Percentiles rank a stretch among this genome's conserved stretches.
Evolutionary conservation across 2,329 filamentous ascomycete genomes (phyloP).

Genomic region (Xylaria sp.): DNA sequence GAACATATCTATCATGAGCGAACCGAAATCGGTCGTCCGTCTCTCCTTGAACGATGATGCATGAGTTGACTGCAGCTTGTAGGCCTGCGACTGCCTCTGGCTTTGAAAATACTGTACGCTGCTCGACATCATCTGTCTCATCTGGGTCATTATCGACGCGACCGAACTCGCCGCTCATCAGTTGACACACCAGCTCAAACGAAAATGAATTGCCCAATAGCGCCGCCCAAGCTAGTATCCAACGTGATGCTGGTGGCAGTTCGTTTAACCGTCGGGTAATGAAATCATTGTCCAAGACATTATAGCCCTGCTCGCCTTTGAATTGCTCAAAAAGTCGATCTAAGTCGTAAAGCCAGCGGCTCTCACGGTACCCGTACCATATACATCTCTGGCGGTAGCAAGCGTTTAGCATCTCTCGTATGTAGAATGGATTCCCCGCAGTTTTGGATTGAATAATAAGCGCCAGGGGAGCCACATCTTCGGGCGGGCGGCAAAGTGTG

Average conservation of each 20-base stretch:
- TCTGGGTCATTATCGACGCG: slow-evolving; percentile 61
- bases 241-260: slow-evolving; percentile 76
- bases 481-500: slow-evolving; percentile 78
- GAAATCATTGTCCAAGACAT: slow-evolving; percentile 84
- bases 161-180: slow-evolving; percentile 80
- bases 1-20: slow-evolving; percentile 86
- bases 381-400: slow-evolving; percentile 89
- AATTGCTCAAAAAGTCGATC: slow-evolving; percentile 90
- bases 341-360: slow-evolving; percentile 84
- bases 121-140: slow-evolving; percentile 45
- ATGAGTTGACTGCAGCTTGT: slow-evolving; percentile 83
- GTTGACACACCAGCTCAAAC: slow-evolving; percentile 80
- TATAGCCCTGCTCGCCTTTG: slow-evolving; percentile 79
- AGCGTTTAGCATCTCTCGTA: slow-evolving; percentile 88
- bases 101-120: slow-evolving; percentile 67
- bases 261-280: slow-evolving; percentile 82
- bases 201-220: slow-evolving; percentile 85
- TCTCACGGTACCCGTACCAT: slow-evolving; percentile 88
- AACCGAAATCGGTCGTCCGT: slow-evolving; percentile 90
- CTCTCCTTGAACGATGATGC: slow-evolving; percentile 83
- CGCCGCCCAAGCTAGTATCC: slow-evolving; percentile 87
- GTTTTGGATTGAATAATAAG: slow-evolving; percentile 91
- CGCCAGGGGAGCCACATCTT: slow-evolving; percentile 80
- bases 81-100: slow-evolving; percentile 79
- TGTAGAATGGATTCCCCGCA: slow-evolving; percentile 88